Evolutionary conservation across 176 grass and related monocot genomes (phyloP).

Genomic region (Stipa capillata): DNA sequence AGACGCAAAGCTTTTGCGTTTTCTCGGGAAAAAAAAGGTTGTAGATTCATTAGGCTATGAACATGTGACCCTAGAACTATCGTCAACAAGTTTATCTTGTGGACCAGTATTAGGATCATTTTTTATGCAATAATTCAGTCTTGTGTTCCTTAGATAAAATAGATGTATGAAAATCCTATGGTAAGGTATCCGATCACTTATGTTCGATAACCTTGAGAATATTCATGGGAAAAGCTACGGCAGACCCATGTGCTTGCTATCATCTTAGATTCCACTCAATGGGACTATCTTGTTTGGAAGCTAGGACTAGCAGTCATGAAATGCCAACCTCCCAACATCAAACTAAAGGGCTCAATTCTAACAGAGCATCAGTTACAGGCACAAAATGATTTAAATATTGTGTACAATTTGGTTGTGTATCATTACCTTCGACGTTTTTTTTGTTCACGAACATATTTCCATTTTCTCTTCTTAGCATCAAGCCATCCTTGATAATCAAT

Average conservation of each 20-base stretch:
- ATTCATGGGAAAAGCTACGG: neutral
- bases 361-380: neutral
- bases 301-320: neutral
- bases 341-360: neutral
- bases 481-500: slow-evolving; percentile 92
- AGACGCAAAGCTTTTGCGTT: no score
- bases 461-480: slow-evolving; percentile 90
- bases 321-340: neutral
- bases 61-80: neutral
- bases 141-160: neutral
- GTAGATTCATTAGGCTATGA: neutral
- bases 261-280: neutral
- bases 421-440: slow-evolving; percentile 71
- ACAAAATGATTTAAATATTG: neutral
- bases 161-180: neutral
- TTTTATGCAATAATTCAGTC: neutral
- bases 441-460: slow-evolving; percentile 60
- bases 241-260: neutral
- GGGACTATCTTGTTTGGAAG: neutral
- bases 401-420: slow-evolving; percentile 2
- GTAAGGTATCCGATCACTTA: neutral
- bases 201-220: neutral
- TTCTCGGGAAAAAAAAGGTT: no score
- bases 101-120: neutral
- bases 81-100: neutral